phyloP scores from a whole-genome alignment of 768 basidiomycete genomes.

The Amanita thiersii region DNA sequence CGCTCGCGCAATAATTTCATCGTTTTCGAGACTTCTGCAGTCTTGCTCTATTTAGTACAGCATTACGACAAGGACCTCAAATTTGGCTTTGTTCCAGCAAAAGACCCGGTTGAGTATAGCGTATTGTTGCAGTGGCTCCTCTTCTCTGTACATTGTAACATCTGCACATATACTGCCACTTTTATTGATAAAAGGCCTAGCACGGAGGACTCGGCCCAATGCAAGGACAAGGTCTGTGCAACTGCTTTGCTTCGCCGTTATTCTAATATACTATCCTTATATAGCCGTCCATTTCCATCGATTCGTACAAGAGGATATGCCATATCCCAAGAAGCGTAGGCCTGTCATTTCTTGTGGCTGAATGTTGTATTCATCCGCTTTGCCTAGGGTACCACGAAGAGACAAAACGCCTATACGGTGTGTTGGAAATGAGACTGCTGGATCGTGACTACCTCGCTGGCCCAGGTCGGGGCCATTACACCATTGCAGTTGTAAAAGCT shows the following conservation, averaged over 20 bases:
- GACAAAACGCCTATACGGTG: constrained; percentile 76
- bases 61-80: constrained; percentile 70
- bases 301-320: constrained; percentile 59
- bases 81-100: constrained; percentile 53
- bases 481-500: constrained; percentile 66
- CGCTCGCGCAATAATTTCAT: constrained; percentile 50
- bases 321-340: constrained; percentile 66
- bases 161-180: not conserved
- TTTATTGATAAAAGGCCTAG: too few relatives aligned
- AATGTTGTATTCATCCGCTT: not conserved
- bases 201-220: constrained; percentile 84
- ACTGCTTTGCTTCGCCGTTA: too few relatives aligned
- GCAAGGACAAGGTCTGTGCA: constrained; percentile 57
- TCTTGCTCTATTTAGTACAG: constrained; percentile 72
- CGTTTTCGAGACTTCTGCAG: constrained; percentile 76
- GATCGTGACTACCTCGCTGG: constrained; percentile 80
- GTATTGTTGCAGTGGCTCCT: constrained; percentile 84
- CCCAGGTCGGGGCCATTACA: constrained; percentile 54
- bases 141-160: constrained; percentile 57
- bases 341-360: not conserved
- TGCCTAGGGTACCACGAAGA: constrained; percentile 68
- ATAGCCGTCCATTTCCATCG: constrained; percentile 63
- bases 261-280: not conserved
- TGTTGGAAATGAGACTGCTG: constrained; percentile 70
- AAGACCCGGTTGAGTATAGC: constrained; percentile 51